These are phyloP conservation scores for Fusarium abutilonis DNA, from an alignment of 2,329 filamentous ascomycete genomes.

Conservation along the genomic window DNA sequence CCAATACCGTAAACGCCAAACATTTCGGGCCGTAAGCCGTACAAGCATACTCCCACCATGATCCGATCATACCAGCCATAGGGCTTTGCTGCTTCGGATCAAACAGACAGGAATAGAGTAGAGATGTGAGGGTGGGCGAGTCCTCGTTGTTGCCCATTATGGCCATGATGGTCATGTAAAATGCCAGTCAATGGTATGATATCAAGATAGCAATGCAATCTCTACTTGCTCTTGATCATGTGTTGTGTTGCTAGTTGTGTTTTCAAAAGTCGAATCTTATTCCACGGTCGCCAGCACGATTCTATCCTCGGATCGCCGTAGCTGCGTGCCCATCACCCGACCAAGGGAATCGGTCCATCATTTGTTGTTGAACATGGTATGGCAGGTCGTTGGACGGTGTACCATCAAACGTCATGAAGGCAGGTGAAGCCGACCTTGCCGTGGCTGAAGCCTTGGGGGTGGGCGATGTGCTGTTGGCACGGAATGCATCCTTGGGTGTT, in stretches of 20 bases:
- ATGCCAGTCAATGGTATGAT: constrained; percentile 17
- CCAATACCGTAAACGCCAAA: constrained; percentile 42
- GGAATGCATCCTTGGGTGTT: constrained; percentile 45
- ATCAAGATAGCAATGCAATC: constrained; percentile 30
- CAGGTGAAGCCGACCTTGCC: constrained; percentile 56
- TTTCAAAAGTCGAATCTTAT: constrained; percentile 21
- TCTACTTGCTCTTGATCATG: constrained; percentile 14
- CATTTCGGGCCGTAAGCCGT: constrained; percentile 33
- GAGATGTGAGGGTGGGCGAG: constrained; percentile 6
- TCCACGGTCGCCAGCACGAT: constrained; percentile 30
- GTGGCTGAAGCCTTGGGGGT: constrained; percentile 51
- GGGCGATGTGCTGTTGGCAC: constrained; percentile 41
- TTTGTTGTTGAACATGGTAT: constrained; percentile 53
- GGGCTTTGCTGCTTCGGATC: constrained; percentile 32
- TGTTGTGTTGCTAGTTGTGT: constrained; percentile 9
- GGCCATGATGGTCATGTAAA: constrained; percentile 6
- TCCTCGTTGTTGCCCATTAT: constrained; percentile 2
- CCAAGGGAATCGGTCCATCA: constrained; percentile 59
- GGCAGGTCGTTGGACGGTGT: constrained; percentile 56
- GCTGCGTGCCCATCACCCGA: constrained; percentile 59
- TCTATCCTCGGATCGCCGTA: constrained; percentile 59
- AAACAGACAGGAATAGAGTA: constrained; percentile 34
- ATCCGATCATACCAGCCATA: constrained; percentile 21
- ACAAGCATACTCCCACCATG: constrained; percentile 30
- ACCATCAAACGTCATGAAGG: constrained; percentile 59